Evolutionary conservation across 2,329 filamentous ascomycete genomes (phyloP).

Genomic region (Pseudogymnoascus sp.): DNA sequence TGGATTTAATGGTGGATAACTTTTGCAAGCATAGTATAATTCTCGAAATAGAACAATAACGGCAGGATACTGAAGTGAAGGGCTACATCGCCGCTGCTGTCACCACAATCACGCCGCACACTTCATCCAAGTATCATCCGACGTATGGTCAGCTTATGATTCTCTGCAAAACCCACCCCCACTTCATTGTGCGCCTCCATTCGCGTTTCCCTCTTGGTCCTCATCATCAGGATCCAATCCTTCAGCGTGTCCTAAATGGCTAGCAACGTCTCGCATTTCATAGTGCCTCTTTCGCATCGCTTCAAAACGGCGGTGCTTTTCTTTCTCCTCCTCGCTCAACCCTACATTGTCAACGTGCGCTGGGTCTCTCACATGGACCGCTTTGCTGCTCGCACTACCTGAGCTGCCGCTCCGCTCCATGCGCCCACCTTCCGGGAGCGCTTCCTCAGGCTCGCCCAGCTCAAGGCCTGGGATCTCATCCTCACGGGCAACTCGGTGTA

Average conservation of each 20-base stretch:
- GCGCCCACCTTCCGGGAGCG: constrained; percentile 44
- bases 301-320: constrained; percentile 91
- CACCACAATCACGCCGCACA: not conserved
- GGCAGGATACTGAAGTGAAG: not conserved
- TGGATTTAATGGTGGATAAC: not conserved
- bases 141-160: not conserved
- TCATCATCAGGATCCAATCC: constrained; percentile 54
- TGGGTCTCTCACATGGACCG: constrained; percentile 70
- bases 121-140: not conserved
- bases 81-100: not conserved
- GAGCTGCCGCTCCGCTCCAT: constrained; percentile 26
- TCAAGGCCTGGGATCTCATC: constrained; percentile 89
- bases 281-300: constrained; percentile 92
- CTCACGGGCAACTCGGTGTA: constrained; percentile 35
- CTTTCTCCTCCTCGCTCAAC: constrained; percentile 63
- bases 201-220: constrained; percentile 41
- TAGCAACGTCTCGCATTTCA: constrained; percentile 94
- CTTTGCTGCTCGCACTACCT: constrained; percentile 47
- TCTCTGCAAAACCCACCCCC: constrained; percentile 7
- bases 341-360: constrained; percentile 46
- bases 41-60: not conserved
- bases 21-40: not conserved
- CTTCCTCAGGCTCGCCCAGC: constrained; percentile 84
- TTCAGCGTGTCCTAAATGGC: constrained; percentile 71
- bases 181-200: constrained; percentile 21